Conservation (phyloP, 2,329 filamentous ascomycete genomes). For the Hypoxylon sp. region DNA sequence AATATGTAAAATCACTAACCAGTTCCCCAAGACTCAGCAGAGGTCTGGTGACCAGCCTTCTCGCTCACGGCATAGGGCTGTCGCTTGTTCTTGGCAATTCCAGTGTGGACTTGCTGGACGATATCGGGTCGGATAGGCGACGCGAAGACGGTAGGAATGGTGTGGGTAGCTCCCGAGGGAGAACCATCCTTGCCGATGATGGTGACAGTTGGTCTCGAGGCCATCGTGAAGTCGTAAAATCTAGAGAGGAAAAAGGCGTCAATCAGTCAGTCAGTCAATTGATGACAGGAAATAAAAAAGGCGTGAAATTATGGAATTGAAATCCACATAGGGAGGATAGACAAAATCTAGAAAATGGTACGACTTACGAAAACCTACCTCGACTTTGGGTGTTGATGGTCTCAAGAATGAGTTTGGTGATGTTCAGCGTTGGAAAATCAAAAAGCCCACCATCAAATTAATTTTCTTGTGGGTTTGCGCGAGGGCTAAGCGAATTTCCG, state of each 20-base stretch:
- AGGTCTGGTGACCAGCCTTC: slow-evolving; percentile 99
- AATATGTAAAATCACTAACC: slow-evolving; percentile 69
- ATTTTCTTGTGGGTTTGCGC: slow-evolving; percentile 45
- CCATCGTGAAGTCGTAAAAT: slow-evolving; percentile 69
- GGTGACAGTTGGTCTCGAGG: slow-evolving; percentile 96
- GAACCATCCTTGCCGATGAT: slow-evolving; percentile 97
- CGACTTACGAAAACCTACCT: slow-evolving; percentile 39
- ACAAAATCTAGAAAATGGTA: slow-evolving; percentile 1
- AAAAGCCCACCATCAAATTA: slow-evolving; percentile 41
- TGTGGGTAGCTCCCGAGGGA: slow-evolving; percentile 86
- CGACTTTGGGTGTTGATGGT: slow-evolving; percentile 42
- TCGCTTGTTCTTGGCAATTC: slow-evolving; percentile 99
- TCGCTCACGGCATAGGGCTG: slow-evolving; percentile 99
- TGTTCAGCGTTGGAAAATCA: slow-evolving; percentile 27
- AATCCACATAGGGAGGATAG: too few relatives aligned
- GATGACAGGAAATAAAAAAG: neutral
- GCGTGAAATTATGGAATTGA: neutral
- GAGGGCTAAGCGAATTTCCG: slow-evolving; percentile 43
- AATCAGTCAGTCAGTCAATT: slow-evolving; percentile 31
- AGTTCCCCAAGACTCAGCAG: slow-evolving; percentile 99
- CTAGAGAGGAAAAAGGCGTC: slow-evolving; percentile 18
- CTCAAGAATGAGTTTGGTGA: slow-evolving; percentile 31
- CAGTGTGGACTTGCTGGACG: slow-evolving; percentile 98
- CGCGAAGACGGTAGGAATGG: slow-evolving; percentile 96
- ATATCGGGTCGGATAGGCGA: slow-evolving; percentile 98